Conservation (phyloP, 139 green algal species). For the Asterochloris sp. region DNA sequence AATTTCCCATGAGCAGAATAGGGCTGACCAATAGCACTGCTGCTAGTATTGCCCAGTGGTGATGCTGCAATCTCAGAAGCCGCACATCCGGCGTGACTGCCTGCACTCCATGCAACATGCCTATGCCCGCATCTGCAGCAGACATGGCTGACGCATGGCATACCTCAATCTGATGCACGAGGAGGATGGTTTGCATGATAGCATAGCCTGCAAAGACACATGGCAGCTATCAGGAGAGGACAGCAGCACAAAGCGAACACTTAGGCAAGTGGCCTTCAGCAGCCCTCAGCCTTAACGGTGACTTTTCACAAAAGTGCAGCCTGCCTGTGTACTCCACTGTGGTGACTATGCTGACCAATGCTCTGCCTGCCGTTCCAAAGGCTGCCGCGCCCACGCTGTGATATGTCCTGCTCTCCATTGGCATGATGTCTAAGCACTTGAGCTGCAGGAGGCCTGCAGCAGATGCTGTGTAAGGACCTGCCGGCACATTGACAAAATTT, state of each 20-base stretch:
- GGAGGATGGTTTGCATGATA: conserved; percentile 6
- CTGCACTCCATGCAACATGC: background rate
- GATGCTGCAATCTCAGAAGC: conserved; percentile 4
- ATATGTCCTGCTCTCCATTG: background rate
- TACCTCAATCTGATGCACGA: conserved; percentile 16
- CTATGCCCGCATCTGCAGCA: background rate
- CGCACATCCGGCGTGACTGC: background rate
- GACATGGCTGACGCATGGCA: background rate
- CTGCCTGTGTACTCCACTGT: conserved; percentile 1
- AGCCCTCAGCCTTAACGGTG: too few relatives aligned
- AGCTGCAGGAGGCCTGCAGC: conserved; percentile 15
- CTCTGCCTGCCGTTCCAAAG: conserved; percentile 3
- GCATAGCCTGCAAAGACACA: conserved; percentile 1
- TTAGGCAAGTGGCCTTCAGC: too few relatives aligned
- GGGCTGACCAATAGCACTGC: conserved; percentile 2
- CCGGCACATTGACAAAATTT: background rate
- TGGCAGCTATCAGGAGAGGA: too few relatives aligned
- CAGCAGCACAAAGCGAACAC: too few relatives aligned
- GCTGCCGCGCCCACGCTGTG: conserved; percentile 5
- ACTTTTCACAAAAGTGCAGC: too few relatives aligned
- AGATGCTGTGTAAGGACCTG: background rate
- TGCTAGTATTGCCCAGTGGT: background rate
- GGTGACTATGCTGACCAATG: background rate
- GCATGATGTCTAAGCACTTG: conserved; percentile 12
- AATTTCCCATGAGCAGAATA: conserved; percentile 11